These are phyloP conservation scores for Cryptococcus depauperatus DNA, from an alignment of 1,284 basidiomycete species.

Conservation along the genomic window DNA sequence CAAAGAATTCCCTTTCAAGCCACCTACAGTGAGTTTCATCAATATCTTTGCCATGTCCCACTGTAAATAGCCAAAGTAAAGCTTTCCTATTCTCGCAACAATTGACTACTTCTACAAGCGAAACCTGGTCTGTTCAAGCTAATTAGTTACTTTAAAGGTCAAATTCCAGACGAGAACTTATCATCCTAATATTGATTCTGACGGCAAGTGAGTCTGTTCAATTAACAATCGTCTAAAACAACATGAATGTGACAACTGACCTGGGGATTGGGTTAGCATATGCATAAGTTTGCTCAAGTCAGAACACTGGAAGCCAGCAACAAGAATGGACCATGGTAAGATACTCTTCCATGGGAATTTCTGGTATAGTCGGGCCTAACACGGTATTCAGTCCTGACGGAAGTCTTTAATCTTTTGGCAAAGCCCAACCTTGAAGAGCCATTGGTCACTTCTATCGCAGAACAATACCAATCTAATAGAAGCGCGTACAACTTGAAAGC, in stretches of 20 bases:
- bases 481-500: constrained; percentile 38
- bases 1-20: constrained; percentile 79
- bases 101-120: no score
- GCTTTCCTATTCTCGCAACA: no score
- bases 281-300: constrained; percentile 47
- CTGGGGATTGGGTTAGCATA: constrained; percentile 49
- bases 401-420: constrained; percentile 76
- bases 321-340: constrained; percentile 64
- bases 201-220: constrained; percentile 70
- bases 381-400: constrained; percentile 56
- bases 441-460: constrained; percentile 52
- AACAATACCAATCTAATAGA: constrained; percentile 38
- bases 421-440: constrained; percentile 84
- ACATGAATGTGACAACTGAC: not conserved
- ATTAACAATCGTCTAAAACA: not conserved
- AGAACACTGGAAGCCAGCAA: constrained; percentile 74
- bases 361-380: not conserved
- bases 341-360: constrained; percentile 5
- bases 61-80: not conserved
- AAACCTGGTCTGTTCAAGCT: no score
- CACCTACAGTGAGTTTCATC: constrained; percentile 56
- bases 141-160: no score
- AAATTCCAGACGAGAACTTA: constrained; percentile 81
- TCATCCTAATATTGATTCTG: constrained; percentile 86
- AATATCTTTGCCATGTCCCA: not conserved